phyloP scores from a whole-genome alignment of 2,329 filamentous ascomycete genomes.

The Fusarium aywerte region DNA sequence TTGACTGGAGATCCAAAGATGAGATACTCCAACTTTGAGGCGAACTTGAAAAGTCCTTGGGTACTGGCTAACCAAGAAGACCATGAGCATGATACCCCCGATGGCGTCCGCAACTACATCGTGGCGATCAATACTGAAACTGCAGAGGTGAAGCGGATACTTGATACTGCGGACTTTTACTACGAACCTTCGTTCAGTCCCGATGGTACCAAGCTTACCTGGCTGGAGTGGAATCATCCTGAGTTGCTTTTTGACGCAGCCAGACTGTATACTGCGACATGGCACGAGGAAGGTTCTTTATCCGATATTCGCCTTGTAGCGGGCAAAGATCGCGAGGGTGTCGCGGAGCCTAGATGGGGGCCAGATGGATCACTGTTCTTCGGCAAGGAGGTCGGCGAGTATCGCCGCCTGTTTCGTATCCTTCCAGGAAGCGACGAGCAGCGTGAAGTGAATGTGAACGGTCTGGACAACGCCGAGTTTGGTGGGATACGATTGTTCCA shows the following conservation, averaged over 20 bases:
- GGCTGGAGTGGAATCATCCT: constrained; percentile 66
- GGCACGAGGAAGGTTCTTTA: constrained; percentile 48
- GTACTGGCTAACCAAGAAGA: constrained; percentile 65
- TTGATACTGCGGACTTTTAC: constrained; percentile 63
- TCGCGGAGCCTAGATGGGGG: constrained; percentile 63
- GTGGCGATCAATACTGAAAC: constrained; percentile 55
- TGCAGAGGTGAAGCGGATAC: constrained; percentile 55
- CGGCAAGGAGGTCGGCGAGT: constrained; percentile 58
- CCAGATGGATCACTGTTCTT: constrained; percentile 61
- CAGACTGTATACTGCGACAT: constrained; percentile 58
- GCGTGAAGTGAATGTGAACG: constrained; percentile 49
- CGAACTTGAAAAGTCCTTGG: constrained; percentile 53
- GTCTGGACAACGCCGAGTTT: constrained; percentile 56
- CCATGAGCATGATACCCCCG: constrained; percentile 52
- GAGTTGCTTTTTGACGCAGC: constrained; percentile 63
- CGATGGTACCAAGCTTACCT: constrained; percentile 59
- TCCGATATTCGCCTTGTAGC: constrained; percentile 52
- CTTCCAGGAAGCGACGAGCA: constrained; percentile 43
- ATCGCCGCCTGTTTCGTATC: constrained; percentile 60
- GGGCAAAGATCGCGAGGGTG: constrained; percentile 55
- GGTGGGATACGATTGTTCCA: constrained; percentile 49
- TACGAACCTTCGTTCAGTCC: constrained; percentile 60
- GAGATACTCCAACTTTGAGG: constrained; percentile 60
- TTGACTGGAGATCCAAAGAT: constrained; percentile 51
- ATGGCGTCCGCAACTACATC: constrained; percentile 52